phyloP scores from a whole-genome alignment of 148 eudicot species.

The Beta vulgaris region DNA sequence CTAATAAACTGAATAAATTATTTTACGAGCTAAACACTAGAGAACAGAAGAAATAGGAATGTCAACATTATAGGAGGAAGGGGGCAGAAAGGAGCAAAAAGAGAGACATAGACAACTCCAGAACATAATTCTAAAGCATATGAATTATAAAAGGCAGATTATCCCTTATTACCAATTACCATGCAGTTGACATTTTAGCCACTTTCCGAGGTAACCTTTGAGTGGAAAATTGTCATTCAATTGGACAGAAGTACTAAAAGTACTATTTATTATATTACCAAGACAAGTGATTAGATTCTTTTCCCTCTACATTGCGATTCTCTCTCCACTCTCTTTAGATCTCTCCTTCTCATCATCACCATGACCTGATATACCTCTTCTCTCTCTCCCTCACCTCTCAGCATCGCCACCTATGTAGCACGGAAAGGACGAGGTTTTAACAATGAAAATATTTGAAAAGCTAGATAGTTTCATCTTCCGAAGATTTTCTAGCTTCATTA shows the following conservation, averaged over 20 bases:
- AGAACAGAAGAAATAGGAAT: not conserved
- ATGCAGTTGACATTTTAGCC: not conserved
- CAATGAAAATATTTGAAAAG: too few species aligned
- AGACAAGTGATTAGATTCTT: too few species aligned
- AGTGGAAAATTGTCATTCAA: not conserved
- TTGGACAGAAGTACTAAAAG: too few species aligned
- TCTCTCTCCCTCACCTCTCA: not conserved
- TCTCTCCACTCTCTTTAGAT: too few species aligned
- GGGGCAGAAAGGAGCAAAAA: not conserved
- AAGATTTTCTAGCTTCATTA: too few species aligned
- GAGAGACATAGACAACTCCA: not conserved
- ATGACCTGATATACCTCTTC: not conserved
- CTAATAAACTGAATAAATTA: not conserved
- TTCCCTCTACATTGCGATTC: too few species aligned
- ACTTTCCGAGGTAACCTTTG: not conserved
- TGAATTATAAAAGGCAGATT: not conserved
- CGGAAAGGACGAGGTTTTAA: too few species aligned
- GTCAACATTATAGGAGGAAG: not conserved
- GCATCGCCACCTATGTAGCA: too few species aligned
- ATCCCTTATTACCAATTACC: not conserved
- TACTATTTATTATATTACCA: too few species aligned
- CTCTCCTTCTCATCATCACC: not conserved
- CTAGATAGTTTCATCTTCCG: too few species aligned
- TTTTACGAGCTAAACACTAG: not conserved
- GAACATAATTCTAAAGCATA: not conserved